Evolutionary conservation across 1,284 basidiomycete species (phyloP).

Genomic region (Chalciporus sp.): DNA sequence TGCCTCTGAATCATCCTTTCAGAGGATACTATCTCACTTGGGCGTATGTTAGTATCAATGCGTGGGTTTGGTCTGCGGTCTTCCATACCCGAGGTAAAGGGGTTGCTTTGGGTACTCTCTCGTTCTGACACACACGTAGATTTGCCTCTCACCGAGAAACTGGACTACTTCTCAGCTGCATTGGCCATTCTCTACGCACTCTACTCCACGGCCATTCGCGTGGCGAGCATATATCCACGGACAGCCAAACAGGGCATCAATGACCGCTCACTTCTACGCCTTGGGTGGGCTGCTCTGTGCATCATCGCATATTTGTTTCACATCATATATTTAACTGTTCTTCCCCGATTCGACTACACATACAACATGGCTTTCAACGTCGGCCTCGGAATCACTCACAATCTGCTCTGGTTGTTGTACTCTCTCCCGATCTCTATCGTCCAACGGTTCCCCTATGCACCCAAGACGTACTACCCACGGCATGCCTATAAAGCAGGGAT

Average conservation of each 20-base stretch:
- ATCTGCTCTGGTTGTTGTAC: slow-evolving; percentile 84
- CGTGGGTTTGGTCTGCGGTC: slow-evolving; percentile 91
- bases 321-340: slow-evolving; percentile 75
- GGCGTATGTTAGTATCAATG: slow-evolving; percentile 79
- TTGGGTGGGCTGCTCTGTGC: slow-evolving; percentile 50
- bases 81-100: slow-evolving; percentile 88
- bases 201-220: slow-evolving; percentile 74
- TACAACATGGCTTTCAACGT: slow-evolving; percentile 95
- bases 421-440: slow-evolving; percentile 54
- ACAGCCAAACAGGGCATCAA: slow-evolving; percentile 19
- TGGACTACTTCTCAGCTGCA: slow-evolving; percentile 96
- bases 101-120: not conserved
- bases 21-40: slow-evolving; percentile 70
- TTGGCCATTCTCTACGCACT: slow-evolving; percentile 77
- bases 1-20: slow-evolving; percentile 69
- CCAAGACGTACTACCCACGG: slow-evolving; percentile 55
- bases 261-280: slow-evolving; percentile 15
- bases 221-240: slow-evolving; percentile 72
- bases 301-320: slow-evolving; percentile 62
- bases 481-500: slow-evolving; percentile 58
- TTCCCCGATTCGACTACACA: slow-evolving; percentile 88
- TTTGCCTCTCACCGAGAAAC: slow-evolving; percentile 80
- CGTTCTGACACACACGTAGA: slow-evolving; percentile 51
- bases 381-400: slow-evolving; percentile 75
- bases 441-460: slow-evolving; percentile 54